phyloP scores from a whole-genome alignment of 306 rosid species.

The Trifolium repens region DNA sequence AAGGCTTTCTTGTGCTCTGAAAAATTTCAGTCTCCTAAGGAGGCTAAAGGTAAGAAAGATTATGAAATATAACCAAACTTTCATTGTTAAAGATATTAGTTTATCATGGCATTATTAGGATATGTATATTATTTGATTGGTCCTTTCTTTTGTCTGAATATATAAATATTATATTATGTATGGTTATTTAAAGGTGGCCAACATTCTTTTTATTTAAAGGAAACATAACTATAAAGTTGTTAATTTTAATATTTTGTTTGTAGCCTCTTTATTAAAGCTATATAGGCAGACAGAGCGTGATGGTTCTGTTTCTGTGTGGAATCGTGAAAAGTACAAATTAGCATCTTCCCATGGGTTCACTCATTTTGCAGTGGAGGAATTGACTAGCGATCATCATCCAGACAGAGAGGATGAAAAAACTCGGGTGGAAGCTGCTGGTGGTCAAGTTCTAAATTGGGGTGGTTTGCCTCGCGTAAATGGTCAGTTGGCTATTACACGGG shows the following conservation, averaged over 20 bases:
- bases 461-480: slow-evolving; percentile 93
- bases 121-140: slow-evolving; percentile 8
- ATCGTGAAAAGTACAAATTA: slow-evolving; percentile 56
- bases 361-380: slow-evolving; percentile 79
- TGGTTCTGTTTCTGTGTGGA: slow-evolving; percentile 64
- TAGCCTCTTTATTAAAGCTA: slow-evolving; percentile 73
- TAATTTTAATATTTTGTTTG: slow-evolving; percentile 49
- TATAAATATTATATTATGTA: slow-evolving; percentile 16
- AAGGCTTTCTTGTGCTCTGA: slow-evolving; percentile 92
- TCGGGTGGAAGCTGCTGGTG: slow-evolving; percentile 96
- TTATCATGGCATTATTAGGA: slow-evolving; percentile 27
- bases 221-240: slow-evolving; percentile 37
- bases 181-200: slow-evolving; percentile 5
- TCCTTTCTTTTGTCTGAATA: slow-evolving; percentile 17
- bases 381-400: slow-evolving; percentile 96
- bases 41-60: slow-evolving; percentile 83
- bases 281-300: slow-evolving; percentile 69
- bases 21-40: slow-evolving; percentile 69
- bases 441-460: slow-evolving; percentile 82
- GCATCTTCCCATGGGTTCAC: slow-evolving; percentile 61
- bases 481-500: slow-evolving; percentile 85
- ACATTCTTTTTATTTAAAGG: slow-evolving; percentile 35
- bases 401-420: slow-evolving; percentile 87
- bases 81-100: slow-evolving; percentile 5
- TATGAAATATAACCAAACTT: slow-evolving; percentile 28